phyloP scores from a whole-genome alignment of 148 eudicot genomes.

The Selenicereus undatus region DNA sequence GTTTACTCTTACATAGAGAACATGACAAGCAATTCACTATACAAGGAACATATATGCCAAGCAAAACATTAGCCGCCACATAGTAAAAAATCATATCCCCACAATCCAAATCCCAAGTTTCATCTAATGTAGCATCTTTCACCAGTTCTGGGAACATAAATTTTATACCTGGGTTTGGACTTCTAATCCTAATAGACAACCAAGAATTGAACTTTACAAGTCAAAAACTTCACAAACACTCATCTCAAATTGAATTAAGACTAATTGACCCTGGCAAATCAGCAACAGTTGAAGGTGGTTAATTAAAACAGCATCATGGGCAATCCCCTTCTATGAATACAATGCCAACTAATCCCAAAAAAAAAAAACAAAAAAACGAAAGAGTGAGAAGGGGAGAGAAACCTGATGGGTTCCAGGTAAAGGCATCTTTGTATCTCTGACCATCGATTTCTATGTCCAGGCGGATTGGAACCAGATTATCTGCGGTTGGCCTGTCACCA shows the following conservation, averaged over 20 bases:
- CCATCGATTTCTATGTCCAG: constrained; percentile 84
- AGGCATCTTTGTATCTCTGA: constrained; percentile 82
- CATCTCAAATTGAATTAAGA: background rate
- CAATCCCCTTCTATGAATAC: background rate
- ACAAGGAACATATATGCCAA: background rate
- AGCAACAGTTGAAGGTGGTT: background rate
- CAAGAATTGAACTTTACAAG: constrained; percentile 4
- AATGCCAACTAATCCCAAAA: background rate
- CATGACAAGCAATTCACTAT: background rate
- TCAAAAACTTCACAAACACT: background rate
- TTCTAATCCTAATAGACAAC: constrained; percentile 1
- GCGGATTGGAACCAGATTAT: constrained; percentile 83
- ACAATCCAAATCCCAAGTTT: background rate
- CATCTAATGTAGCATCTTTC: background rate
- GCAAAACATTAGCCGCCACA: background rate
- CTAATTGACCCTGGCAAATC: background rate
- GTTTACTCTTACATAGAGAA: background rate
- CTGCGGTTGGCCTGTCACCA: constrained; percentile 66
- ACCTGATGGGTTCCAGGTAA: constrained; percentile 91
- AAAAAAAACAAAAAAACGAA: background rate
- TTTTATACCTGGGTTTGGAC: background rate
- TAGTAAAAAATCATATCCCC: background rate
- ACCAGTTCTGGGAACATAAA: background rate
- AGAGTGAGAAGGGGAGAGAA: background rate
- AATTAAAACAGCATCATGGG: background rate